These are phyloP conservation scores for Striga asiatica DNA, from an alignment of 257 asterid species.

Conservation along the genomic window DNA sequence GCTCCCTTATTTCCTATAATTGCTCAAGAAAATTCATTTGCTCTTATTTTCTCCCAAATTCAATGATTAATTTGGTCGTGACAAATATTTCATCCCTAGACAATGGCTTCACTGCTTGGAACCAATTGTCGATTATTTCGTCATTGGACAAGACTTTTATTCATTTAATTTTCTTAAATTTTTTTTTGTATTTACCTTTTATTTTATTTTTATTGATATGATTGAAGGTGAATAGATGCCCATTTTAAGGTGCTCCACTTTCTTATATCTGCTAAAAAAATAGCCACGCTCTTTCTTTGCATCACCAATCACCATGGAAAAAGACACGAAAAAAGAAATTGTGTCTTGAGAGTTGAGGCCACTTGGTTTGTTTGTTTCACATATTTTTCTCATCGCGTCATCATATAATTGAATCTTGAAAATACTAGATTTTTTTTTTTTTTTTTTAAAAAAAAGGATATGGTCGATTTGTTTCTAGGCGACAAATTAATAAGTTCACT, in stretches of 20 bases:
- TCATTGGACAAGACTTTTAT: background rate
- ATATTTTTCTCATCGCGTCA: background rate
- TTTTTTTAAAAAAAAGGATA: too few species aligned
- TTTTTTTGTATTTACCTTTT: too few species aligned
- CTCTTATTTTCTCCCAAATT: background rate
- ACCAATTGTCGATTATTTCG: conserved; percentile 12
- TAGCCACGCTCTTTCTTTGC: too few species aligned
- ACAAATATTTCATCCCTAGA: conserved; percentile 10
- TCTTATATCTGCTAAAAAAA: background rate
- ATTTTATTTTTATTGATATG: conserved; percentile 29
- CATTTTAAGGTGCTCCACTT: conserved; percentile 43
- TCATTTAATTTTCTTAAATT: too few species aligned
- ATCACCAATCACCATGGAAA: too few species aligned
- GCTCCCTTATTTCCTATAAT: too few species aligned
- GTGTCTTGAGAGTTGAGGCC: too few species aligned
- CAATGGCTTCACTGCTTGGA: conserved; percentile 15
- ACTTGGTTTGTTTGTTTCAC: background rate
- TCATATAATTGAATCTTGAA: conserved; percentile 14
- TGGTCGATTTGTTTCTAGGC: too few species aligned
- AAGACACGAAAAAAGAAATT: too few species aligned
- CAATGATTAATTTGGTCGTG: background rate
- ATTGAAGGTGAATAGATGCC: conserved; percentile 62
- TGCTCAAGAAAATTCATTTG: background rate
- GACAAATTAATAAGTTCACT: too few species aligned
- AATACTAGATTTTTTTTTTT: too few species aligned